Evolutionary conservation across 164 flowering plant species (phyloP).

Genomic region (Tetracentron sinense): DNA sequence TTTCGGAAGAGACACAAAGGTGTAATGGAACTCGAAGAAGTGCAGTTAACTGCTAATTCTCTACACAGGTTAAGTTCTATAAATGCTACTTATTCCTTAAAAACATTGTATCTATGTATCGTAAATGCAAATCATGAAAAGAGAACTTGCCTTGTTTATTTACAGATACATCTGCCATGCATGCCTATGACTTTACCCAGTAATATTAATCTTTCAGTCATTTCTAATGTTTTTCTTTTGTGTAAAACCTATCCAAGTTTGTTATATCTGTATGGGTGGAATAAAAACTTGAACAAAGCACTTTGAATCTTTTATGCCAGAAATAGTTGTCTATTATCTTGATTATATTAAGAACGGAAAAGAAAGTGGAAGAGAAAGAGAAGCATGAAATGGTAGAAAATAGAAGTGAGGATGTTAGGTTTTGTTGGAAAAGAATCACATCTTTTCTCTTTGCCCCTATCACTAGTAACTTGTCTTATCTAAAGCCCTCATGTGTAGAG

Average conservation of each 20-base stretch:
- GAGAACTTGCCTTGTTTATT: too few relatives aligned
- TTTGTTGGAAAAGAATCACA: background rate
- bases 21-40: conserved; percentile 88
- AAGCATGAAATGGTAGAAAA: background rate
- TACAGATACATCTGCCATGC: too few relatives aligned
- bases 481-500: background rate
- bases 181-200: too few relatives aligned
- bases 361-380: background rate
- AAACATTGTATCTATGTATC: background rate
- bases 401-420: too few relatives aligned
- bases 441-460: background rate
- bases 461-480: background rate
- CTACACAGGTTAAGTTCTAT: conserved; percentile 60
- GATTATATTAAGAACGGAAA: background rate
- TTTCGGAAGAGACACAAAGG: conserved; percentile 87
- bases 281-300: background rate
- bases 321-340: background rate
- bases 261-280: background rate
- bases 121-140: too few relatives aligned
- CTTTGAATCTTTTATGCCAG: background rate
- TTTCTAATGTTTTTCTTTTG: too few relatives aligned
- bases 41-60: conserved; percentile 80
- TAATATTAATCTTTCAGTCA: too few relatives aligned
- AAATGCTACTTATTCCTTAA: too few relatives aligned
- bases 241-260: too few relatives aligned